These are phyloP conservation scores for Candida caryicola DNA, from an alignment of 805 yeast genomes.

Conservation along the genomic window DNA sequence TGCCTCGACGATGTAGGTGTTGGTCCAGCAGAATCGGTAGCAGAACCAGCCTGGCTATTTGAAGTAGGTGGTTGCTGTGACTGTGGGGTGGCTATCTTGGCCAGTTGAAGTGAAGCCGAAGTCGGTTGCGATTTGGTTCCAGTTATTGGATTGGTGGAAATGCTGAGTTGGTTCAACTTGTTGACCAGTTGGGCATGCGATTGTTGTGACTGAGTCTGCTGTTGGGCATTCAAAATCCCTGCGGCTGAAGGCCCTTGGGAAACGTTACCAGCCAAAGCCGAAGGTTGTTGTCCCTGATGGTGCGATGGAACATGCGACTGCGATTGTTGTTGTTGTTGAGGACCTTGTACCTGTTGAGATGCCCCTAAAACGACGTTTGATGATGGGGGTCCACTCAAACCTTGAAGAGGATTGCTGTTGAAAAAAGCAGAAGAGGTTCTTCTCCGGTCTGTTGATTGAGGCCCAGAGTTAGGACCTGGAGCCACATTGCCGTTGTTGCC, in stretches of 20 bases:
- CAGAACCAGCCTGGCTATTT: constrained; percentile 15
- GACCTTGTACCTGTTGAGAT: constrained; percentile 1
- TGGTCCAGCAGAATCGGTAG: not conserved
- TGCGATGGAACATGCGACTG: constrained; percentile 7
- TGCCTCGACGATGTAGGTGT: constrained; percentile 9
- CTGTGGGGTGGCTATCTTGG: constrained; percentile 16
- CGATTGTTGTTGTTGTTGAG: constrained; percentile 6
- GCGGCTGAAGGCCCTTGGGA: constrained; percentile 13
- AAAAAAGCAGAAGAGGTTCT: constrained; percentile 55
- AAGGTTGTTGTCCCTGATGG: constrained; percentile 9
- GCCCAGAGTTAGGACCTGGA: constrained; percentile 4
- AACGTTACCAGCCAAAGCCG: constrained; percentile 1
- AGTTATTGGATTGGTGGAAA: not conserved
- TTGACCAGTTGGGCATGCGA: constrained; percentile 8
- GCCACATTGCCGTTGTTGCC: constrained; percentile 2
- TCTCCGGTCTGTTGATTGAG: constrained; percentile 36
- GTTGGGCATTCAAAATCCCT: constrained; percentile 9
- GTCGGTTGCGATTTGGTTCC: constrained; percentile 1
- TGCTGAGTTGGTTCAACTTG: not conserved
- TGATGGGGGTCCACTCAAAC: constrained; percentile 2
- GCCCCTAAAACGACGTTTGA: not conserved
- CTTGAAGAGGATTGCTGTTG: constrained; percentile 23
- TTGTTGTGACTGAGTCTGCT: constrained; percentile 6
- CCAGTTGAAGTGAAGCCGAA: constrained; percentile 1
- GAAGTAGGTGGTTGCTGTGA: constrained; percentile 15